These are phyloP conservation scores for Scutellaria galericulata DNA, from an alignment of 257 asterid genomes.

Conservation along the genomic window DNA sequence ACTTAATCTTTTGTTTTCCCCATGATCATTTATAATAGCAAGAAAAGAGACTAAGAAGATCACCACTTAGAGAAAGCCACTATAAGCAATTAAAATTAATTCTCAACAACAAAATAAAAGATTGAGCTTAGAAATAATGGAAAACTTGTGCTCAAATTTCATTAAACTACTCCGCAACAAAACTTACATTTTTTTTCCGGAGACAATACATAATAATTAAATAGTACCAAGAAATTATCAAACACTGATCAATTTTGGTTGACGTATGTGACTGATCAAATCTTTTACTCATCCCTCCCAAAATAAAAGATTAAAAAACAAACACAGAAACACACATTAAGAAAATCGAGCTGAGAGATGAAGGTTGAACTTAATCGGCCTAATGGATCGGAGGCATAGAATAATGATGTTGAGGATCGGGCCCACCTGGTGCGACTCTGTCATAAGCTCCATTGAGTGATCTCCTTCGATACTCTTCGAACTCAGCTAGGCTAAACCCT, in stretches of 20 bases:
- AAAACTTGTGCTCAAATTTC: background rate
- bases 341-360: background rate
- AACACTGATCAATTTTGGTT: background rate
- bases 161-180: background rate
- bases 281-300: background rate
- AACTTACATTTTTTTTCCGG: background rate
- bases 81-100: background rate
- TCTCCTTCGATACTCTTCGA: slow-evolving; percentile 31
- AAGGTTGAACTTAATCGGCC: background rate
- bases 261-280: too few relatives aligned
- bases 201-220: background rate
- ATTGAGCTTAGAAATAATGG: background rate
- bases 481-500: slow-evolving; percentile 39
- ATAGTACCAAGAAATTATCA: background rate
- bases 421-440: slow-evolving; percentile 50
- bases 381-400: slow-evolving; percentile 31
- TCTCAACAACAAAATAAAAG: too few relatives aligned
- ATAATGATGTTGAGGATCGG: slow-evolving; percentile 53
- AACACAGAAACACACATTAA: background rate
- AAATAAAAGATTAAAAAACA: background rate
- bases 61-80: background rate
- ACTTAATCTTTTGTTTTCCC: too few relatives aligned
- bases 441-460: slow-evolving; percentile 27
- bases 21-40: background rate
- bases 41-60: background rate